phyloP scores from a whole-genome alignment of 1,139 yeast species.

The Nakaseomyces nivariensis region DNA sequence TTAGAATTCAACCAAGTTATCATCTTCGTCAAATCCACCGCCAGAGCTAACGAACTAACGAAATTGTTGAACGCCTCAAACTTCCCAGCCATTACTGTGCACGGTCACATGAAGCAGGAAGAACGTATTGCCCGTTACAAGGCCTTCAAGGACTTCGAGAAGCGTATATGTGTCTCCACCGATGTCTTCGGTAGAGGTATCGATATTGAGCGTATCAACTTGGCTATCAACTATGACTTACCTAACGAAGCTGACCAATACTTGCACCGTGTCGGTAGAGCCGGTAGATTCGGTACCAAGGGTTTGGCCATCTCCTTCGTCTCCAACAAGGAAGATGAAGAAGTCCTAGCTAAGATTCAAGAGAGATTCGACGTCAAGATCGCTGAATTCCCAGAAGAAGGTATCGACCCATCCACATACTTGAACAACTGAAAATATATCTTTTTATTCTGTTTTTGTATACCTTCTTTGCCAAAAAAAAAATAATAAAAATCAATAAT shows the following conservation, averaged over 20 bases:
- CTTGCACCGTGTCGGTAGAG: conserved; percentile 98
- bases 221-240: conserved; percentile 94
- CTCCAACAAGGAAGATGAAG: conserved; percentile 76
- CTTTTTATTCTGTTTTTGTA: not conserved
- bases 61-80: conserved; percentile 83
- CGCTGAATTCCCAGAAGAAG: conserved; percentile 93
- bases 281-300: conserved; percentile 99
- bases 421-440: conserved; percentile 64
- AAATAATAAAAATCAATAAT: not conserved
- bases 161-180: conserved; percentile 96
- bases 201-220: conserved; percentile 95
- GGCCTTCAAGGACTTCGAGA: conserved; percentile 94
- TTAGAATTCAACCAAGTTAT: conserved; percentile 97
- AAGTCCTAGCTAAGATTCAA: conserved; percentile 85
- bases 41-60: conserved; percentile 88
- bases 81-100: conserved; percentile 96
- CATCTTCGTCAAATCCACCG: conserved; percentile 86
- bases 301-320: conserved; percentile 94
- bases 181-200: conserved; percentile 99
- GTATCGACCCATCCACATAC: conserved; percentile 95
- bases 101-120: conserved; percentile 92
- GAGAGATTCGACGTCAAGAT: conserved; percentile 95
- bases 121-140: conserved; percentile 97
- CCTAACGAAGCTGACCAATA: conserved; percentile 91
- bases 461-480: not conserved